Evolutionary conservation across 176 grass and related monocot species (phyloP), one percentile per base, ranked within the genome.

Genomic region (Calamus simplicifolius): DNA sequence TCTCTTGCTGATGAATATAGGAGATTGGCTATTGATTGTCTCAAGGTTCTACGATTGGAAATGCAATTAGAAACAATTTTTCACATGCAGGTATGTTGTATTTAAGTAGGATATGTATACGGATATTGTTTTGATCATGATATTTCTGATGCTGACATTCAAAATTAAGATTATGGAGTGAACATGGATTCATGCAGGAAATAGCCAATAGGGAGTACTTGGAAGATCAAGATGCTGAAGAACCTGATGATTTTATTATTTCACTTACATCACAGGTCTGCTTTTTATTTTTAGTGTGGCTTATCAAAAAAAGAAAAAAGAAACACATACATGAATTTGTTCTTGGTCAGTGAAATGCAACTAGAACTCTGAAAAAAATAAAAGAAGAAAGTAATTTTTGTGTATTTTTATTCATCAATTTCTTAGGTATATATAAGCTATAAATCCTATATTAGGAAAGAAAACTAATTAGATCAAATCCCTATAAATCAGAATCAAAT

Each of bases 171-270:
- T 30, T n/a, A 50, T 62, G 72, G 16, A 71, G 17, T 30, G 49
- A 55, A 61, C 43, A 71, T 59, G 49, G 53, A 30, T 70, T 66
- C 49, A 19, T 62, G 79, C 61, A 97, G 92, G 87, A 97, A 88
- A 97, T 97, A 87, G 80, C 84, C 16, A 97, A 91, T 75, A 88
- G 81, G 73, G 84, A 85, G 35, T 97, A 91, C 59, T 48, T 88
- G 18, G 92, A 97, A 82, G 92, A 97, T 80, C 87, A 97, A 80
- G 92, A 91, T 80, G 92, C 92, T 80, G 92, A 97, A 67, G 92
- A 97, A 65, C 92, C 92, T 69, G 92, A 97, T 88, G 92, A 97
- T 63, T 97, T 91, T 48, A 86, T 97, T 66, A 91, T 97, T 75
- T 97, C 92, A 65, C 92, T 97, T 50, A 91, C 84, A 77, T 77